phyloP scores from a whole-genome alignment of 140 eudicot genomes.

The Artemisia princeps region DNA sequence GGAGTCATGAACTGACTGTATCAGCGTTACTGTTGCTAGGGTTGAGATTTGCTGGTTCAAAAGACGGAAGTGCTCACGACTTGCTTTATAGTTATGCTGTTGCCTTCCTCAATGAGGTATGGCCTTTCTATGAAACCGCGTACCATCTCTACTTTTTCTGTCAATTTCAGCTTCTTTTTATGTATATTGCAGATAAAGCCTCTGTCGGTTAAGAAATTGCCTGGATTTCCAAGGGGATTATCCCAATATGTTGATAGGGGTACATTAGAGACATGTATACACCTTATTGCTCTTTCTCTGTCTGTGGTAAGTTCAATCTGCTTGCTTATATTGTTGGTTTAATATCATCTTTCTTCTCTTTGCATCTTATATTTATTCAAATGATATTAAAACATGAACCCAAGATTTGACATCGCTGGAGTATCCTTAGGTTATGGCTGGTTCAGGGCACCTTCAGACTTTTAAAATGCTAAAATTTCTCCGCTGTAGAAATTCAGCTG shows the following conservation, averaged over 20 bases:
- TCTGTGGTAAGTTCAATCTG: constrained; percentile 61
- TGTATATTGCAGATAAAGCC: constrained; percentile 73
- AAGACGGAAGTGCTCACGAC: constrained; percentile 74
- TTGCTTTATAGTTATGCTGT: constrained; percentile 71
- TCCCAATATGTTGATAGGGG: constrained; percentile 78
- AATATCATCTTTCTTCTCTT: constrained; percentile 10
- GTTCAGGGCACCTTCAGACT: constrained; percentile 81
- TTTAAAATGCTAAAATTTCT: constrained; percentile 70
- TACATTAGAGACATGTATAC: constrained; percentile 90
- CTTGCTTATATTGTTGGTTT: constrained; percentile 18
- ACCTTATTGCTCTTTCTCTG: constrained; percentile 81
- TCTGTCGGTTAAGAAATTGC: constrained; percentile 36
- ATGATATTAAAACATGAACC: neutral
- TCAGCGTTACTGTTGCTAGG: constrained; percentile 38
- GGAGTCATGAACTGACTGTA: neutral
- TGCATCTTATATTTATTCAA: neutral
- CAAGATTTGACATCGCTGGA: constrained; percentile 3
- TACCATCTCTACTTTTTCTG: constrained; percentile 10
- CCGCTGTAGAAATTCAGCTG: constrained; percentile 70
- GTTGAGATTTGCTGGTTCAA: constrained; percentile 86
- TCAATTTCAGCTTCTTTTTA: constrained; percentile 12
- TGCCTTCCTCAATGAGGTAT: constrained; percentile 84
- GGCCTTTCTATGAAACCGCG: constrained; percentile 12
- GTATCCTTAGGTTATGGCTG: constrained; percentile 84
- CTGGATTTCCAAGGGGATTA: constrained; percentile 63